Evolutionary conservation across 257 asterid genomes (phyloP), one percentile per base, ranked within the genome.

Genomic region (Petunia secreta): DNA sequence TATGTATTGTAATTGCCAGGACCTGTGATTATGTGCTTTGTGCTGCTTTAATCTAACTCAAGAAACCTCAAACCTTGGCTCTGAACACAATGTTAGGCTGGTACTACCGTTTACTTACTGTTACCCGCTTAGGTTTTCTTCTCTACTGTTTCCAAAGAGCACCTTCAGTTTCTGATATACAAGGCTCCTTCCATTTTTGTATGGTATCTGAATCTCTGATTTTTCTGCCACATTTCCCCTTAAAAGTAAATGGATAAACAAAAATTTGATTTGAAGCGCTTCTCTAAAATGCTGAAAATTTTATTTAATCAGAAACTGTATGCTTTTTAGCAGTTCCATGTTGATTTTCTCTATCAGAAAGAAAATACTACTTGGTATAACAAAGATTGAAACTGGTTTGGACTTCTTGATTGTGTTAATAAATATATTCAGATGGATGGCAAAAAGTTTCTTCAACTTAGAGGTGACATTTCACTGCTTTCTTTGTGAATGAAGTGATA

Each of bases 41-140:
- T 25, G 25, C 25, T 25, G 25, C 40, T 50, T 25, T 9, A 46
- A 16, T 16, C 25, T 46, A 39, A 34, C 77, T 69, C 15, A 9
- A 25, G n/a, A 46, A 69, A 25, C 25, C 25, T 16, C 59, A 46
- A 46, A 46, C 36, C 14, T 40, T 50, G 34, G 36, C 5, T 69
- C 37, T 65, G 52, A 65, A 46, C 41, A 25, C 59, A 46, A 48
- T 4, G 1, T 46, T 69, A 46, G 59, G 25, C 59, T 25, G 59
- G 4, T 1, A n/a, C 41, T 46, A n/a, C 43, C 4, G 43, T 59
- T 69, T 69, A 5, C 59, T 69, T 69, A 46, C 48, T 41, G 43
- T 69, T 46, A 46, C 77, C 9, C 59, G 48, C 77, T 69, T 25
- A 46, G 59, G 8, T 9, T 25, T 65, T 65, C 74, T 65, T 69